These are phyloP conservation scores for Neophaeococcomyces mojaviensis DNA, from an alignment of 2,329 filamentous ascomycete genomes.

Conservation along the genomic window DNA sequence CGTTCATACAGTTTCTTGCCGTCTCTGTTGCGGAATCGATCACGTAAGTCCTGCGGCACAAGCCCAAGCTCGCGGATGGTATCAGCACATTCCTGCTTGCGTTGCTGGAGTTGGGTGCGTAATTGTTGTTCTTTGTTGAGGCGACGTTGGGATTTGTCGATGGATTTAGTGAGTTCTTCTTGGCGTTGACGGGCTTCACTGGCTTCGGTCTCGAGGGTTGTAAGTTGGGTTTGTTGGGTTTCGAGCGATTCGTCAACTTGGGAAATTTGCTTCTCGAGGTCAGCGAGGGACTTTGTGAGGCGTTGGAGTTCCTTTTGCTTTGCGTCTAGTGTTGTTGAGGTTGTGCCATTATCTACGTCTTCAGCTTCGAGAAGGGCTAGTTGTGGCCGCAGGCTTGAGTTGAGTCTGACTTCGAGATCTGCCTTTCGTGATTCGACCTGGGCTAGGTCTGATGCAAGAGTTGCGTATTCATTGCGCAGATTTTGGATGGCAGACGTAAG, in stretches of 20 bases:
- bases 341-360: constrained; percentile 62
- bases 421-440: constrained; percentile 75
- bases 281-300: constrained; percentile 58
- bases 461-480: constrained; percentile 68
- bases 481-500: constrained; percentile 64
- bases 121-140: constrained; percentile 90
- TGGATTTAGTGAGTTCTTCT: constrained; percentile 66
- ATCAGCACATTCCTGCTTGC: constrained; percentile 72
- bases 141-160: constrained; percentile 77
- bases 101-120: constrained; percentile 69
- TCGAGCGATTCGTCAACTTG: constrained; percentile 72
- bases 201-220: constrained; percentile 51
- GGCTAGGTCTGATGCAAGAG: constrained; percentile 63
- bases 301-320: constrained; percentile 75
- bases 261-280: constrained; percentile 60
- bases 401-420: constrained; percentile 75
- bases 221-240: constrained; percentile 45
- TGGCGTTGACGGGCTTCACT: constrained; percentile 62
- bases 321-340: constrained; percentile 53
- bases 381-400: constrained; percentile 79
- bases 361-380: constrained; percentile 77
- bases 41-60: constrained; percentile 86
- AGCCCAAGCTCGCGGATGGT: constrained; percentile 91
- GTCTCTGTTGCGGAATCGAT: constrained; percentile 78
- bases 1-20: constrained; percentile 65